phyloP scores from a whole-genome alignment of 371 early-diverging fungal species.

The Chytridiales sp. region DNA sequence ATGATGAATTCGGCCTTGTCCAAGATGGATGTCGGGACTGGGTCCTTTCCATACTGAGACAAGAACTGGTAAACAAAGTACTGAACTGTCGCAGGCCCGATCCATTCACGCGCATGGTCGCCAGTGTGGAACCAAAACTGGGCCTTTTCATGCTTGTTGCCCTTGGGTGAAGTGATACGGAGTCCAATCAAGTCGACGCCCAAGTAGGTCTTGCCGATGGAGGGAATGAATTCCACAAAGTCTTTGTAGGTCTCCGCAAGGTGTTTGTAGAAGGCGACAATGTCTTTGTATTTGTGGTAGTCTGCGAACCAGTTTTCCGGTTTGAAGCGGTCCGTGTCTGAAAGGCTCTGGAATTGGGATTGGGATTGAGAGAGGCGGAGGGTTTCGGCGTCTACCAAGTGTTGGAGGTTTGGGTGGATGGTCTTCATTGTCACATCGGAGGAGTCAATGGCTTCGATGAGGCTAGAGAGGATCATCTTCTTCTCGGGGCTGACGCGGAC shows the following conservation, averaged over 20 bases:
- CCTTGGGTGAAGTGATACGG: constrained; percentile 39
- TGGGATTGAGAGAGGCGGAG: constrained; percentile 1
- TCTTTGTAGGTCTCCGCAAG: constrained; percentile 45
- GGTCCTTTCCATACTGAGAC: constrained; percentile 41
- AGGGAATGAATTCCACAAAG: constrained; percentile 41
- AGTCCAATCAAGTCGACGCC: constrained; percentile 48
- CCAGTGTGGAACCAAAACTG: constrained; percentile 55
- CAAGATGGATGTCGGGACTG: constrained; percentile 35
- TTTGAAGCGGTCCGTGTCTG: not conserved
- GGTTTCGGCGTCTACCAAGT: constrained; percentile 15
- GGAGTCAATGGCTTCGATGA: no score
- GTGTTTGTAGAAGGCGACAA: constrained; percentile 42
- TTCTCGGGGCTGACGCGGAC: no score
- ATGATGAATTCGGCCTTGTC: constrained; percentile 49
- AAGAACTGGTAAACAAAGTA: constrained; percentile 51
- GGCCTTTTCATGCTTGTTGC: constrained; percentile 31
- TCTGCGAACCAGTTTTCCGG: not conserved
- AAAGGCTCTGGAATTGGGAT: not conserved
- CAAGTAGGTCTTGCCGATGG: constrained; percentile 52
- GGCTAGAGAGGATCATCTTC: no score
- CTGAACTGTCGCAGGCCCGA: constrained; percentile 49
- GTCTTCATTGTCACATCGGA: no score
- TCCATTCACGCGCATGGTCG: constrained; percentile 66
- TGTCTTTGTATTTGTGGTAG: no score
- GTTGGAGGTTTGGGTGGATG: no score